Conservation (phyloP, 2,329 filamentous ascomycete genomes). For the Escovopsis sp. region DNA sequence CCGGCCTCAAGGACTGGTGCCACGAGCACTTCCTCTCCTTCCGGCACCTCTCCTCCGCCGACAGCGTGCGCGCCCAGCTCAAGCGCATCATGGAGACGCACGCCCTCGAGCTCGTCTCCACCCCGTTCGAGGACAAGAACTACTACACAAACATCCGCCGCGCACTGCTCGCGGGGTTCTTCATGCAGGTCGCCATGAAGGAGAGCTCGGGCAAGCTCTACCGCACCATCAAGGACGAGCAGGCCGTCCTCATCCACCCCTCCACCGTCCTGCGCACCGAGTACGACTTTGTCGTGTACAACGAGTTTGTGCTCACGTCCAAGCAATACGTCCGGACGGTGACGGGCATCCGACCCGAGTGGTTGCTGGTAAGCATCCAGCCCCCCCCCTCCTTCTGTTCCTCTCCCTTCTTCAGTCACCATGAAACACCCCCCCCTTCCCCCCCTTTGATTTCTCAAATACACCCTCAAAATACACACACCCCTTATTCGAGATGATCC, state of each 20-base stretch:
- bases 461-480: no score
- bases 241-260: slow-evolving; percentile 83
- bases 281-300: slow-evolving; percentile 94
- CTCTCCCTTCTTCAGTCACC: background rate
- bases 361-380: slow-evolving; percentile 60
- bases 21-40: slow-evolving; percentile 91
- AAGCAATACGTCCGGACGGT: slow-evolving; percentile 98
- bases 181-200: slow-evolving; percentile 98
- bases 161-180: slow-evolving; percentile 86
- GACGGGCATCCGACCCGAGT: slow-evolving; percentile 82
- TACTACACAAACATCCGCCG: slow-evolving; percentile 97
- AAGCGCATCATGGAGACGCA: slow-evolving; percentile 94
- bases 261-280: slow-evolving; percentile 80
- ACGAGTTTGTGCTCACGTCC: slow-evolving; percentile 93
- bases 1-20: slow-evolving; percentile 79
- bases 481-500: no score
- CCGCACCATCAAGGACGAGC: slow-evolving; percentile 91
- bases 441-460: no score
- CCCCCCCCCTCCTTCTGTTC: background rate
- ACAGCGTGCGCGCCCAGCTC: slow-evolving; percentile 84
- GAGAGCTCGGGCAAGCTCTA: slow-evolving; percentile 82
- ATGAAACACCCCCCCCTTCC: no score
- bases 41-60: slow-evolving; percentile 77
- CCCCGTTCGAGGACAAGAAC: slow-evolving; percentile 84
- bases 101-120: slow-evolving; percentile 73